Conservation (phyloP, 768 basidiomycete species). For the Collybia sordida region DNA sequence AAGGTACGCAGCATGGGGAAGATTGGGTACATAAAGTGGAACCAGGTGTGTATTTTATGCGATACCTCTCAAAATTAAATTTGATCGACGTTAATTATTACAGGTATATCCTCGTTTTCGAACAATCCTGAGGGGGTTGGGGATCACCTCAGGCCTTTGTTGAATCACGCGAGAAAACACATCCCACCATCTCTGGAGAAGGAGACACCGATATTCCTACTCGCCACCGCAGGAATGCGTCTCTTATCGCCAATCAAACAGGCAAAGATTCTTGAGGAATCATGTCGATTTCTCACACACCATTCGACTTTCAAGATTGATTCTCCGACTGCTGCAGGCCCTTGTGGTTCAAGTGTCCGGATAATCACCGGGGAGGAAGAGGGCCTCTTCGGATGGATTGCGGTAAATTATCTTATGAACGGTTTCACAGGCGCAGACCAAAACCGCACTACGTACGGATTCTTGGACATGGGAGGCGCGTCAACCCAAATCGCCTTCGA, state of each 20-base stretch:
- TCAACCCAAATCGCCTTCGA: slow-evolving; percentile 99
- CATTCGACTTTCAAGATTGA: slow-evolving; percentile 84
- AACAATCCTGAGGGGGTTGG: slow-evolving; percentile 69
- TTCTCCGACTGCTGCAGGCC: slow-evolving; percentile 60
- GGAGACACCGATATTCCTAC: slow-evolving; percentile 87
- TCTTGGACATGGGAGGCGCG: slow-evolving; percentile 99
- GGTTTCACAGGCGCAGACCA: slow-evolving; percentile 67
- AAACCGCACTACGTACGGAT: slow-evolving; percentile 87
- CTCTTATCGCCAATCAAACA: slow-evolving; percentile 71
- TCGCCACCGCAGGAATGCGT: slow-evolving; percentile 98
- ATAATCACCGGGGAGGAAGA: slow-evolving; percentile 99
- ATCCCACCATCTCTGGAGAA: slow-evolving; percentile 85
- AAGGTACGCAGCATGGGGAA: slow-evolving; percentile 78
- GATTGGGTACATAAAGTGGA: slow-evolving; percentile 92
- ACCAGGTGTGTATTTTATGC: slow-evolving; percentile 65
- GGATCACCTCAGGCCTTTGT: slow-evolving; percentile 76
- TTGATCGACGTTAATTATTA: background rate
- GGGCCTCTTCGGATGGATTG: slow-evolving; percentile 98
- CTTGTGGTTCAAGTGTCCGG: slow-evolving; percentile 89
- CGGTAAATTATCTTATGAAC: slow-evolving; percentile 98
- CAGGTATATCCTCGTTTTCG: slow-evolving; percentile 87
- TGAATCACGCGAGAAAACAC: slow-evolving; percentile 76
- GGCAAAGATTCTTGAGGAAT: slow-evolving; percentile 65
- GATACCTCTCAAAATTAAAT: background rate
- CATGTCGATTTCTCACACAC: slow-evolving; percentile 73